A percentile compares a stretch with the other conserved stretches of the same genome.
phyloP scores from a whole-genome alignment of 1,284 basidiomycete genomes.

The Pisolithus thermaeus region DNA sequence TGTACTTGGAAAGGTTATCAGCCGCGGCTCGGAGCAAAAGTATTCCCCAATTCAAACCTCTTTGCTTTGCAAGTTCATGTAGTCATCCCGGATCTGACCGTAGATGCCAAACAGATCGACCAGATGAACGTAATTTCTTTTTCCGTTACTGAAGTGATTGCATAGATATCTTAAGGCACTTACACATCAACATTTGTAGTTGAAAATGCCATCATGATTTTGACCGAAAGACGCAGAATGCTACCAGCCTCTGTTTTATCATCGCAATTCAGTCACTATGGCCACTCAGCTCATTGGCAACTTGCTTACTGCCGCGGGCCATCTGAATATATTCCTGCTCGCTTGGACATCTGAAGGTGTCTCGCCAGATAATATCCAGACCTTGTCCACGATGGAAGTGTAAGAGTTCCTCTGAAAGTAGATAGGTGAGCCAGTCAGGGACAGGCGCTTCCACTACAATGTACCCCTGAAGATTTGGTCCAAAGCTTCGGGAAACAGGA shows the following conservation, averaged over 20 bases:
- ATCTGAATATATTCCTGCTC: constrained; percentile 77
- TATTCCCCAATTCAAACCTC: constrained; percentile 43
- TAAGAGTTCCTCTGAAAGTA: constrained; percentile 54
- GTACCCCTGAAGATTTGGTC: constrained; percentile 66
- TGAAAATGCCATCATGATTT: constrained; percentile 87
- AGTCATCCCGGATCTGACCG: constrained; percentile 96
- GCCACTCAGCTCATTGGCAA: neutral
- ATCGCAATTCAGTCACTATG: neutral
- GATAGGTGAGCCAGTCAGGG: neutral
- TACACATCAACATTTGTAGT: constrained; percentile 59
- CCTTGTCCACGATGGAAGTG: constrained; percentile 76
- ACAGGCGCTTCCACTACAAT: neutral
- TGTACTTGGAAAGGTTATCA: constrained; percentile 48
- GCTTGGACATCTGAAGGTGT: constrained; percentile 68
- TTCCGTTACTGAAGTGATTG: constrained; percentile 47
- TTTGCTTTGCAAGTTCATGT: constrained; percentile 88
- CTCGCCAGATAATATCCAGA: constrained; percentile 72
- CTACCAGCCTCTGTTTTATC: constrained; percentile 81
- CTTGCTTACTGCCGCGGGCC: constrained; percentile 67
- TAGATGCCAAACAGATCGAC: constrained; percentile 92
- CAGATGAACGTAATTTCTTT: constrained; percentile 85
- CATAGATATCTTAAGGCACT: constrained; percentile 20
- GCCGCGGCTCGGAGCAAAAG: neutral
- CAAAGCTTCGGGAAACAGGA: constrained; percentile 36
- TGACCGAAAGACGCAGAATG: constrained; percentile 83